Evolutionary conservation across 2,329 filamentous ascomycete species (phyloP).

Genomic region (Ophiostoma sp.): DNA sequence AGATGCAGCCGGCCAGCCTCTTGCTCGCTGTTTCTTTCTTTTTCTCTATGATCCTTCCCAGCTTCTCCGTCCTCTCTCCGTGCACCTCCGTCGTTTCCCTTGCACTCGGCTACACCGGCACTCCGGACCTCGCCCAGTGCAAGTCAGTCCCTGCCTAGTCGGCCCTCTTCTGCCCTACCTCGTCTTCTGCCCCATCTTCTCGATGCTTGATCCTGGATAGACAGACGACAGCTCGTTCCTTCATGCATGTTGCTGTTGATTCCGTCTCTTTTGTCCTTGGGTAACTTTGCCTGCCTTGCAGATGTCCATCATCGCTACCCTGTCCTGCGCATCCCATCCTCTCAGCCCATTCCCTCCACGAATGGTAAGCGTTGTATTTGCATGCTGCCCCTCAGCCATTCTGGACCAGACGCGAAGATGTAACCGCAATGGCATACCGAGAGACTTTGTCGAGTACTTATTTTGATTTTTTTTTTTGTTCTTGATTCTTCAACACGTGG

Average conservation of each 20-base stretch:
- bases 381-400: neutral
- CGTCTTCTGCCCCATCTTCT: neutral
- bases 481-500: neutral
- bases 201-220: slow-evolving; percentile 12
- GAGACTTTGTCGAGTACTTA: neutral
- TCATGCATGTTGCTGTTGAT: neutral
- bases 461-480: neutral
- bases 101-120: slow-evolving; percentile 17
- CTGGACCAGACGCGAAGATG: neutral
- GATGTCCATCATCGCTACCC: neutral
- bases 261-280: neutral
- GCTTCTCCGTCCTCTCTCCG: neutral
- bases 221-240: neutral
- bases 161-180: neutral
- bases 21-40: neutral
- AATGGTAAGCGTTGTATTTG: slow-evolving; percentile 16
- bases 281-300: neutral
- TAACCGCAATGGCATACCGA: slow-evolving; percentile 21
- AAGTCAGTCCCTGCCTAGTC: neutral
- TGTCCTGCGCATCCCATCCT: neutral
- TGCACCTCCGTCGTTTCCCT: neutral
- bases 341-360: neutral
- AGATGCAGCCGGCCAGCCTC: neutral
- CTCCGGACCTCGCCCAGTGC: neutral
- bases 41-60: neutral